Evolutionary conservation across 768 basidiomycete genomes (phyloP), one percentile per base, ranked within the genome.

Genomic region (Solioccasus polychromus): DNA sequence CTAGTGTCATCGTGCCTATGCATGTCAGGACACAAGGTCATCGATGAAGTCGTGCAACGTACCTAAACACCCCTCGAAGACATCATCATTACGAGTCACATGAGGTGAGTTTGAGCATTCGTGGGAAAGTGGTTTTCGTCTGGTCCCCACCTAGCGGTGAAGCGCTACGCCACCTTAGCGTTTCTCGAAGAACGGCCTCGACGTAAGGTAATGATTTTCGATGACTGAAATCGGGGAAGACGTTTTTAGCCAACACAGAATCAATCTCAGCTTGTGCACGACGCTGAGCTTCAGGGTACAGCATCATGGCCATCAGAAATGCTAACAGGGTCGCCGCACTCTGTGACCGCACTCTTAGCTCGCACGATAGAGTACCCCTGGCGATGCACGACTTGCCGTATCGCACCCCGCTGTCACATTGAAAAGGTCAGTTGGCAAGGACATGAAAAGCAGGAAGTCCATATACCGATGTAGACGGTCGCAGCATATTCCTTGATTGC

Each of bases 41-140:
- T 18, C 3, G 12, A 43, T 42, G 31, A 36, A 25, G 17, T 40
- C 32, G 1, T 14, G 31, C 5, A 26, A 4, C 64, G 24, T 35
- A 66, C 70, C 71, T 47, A 58, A 59, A 47, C 68, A 69, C 1
- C 72, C 75, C 2, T 71, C 66, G 45, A 74, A 78, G 4, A 67
- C 55, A 47, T 79, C 77, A 36, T 78, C 74, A 8, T 51, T 30
- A 15, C 37, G 45, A 17, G 64, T 66, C 50, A 54, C 53, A 32
- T 59, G 64, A 35, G 62, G 62, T 25, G 66, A 26, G 5, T 23
- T 63, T 29, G n/a, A 60, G 50, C 30, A 23, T 39, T 10, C 35
- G 31, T 7, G 35, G 39, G 18, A 20, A 26, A 8, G 9, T 12
- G 11, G 5, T 1, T 7, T 15, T n/a, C 1, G 2, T 35, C 31